Evolutionary conservation across 2,329 filamentous ascomycete species (phyloP), one percentile per base, ranked within the genome.

Genomic region (Fusarium subtropicale): DNA sequence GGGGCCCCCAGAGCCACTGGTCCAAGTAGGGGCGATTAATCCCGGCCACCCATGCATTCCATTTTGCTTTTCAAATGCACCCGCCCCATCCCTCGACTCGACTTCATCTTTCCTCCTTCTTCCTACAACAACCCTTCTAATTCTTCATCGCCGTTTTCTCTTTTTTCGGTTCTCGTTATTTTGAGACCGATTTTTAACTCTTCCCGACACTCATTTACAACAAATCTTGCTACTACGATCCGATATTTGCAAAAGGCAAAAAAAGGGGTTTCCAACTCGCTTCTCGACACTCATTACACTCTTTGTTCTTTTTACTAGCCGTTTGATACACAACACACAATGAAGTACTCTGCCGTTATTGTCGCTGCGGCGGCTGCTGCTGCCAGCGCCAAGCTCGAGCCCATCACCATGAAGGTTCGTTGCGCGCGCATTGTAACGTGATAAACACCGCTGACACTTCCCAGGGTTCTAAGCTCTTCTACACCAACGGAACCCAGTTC

Each of bases 391-490:
- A 80, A 82, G 62, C 77, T 87, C 30, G 81, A 89, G 71, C 85
- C 88, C 64, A 90, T 92, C 74, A 81, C 88, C 73, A 88, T 89
- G 85, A 94, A 94, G 87, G 90, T 90, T 80, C 13, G 77, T 66
- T 31, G 30, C 41, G 53, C 62, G n/a, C 18, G 28, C 10, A 42
- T 24, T 5, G 12, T 12, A 5, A 3, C 7, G 31, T 5, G 11
- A 31, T 15, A 5, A 18, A 39, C 18, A 12, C 52, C 48, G 6
- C 26, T 65, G 33, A 65, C 38, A 22, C 13, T 7, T 22, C 13
- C 58, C 76, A 91, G 87, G 90, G 92, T 74, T 88, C 88, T 78
- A 94, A 96, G 82, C 95, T 97, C 86, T 97, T 97, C 86, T 94
- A 92, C 85, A 87, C 92, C 80, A 92, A 90, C 75, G 85, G 85